Evolutionary conservation across 495 filamentous ascomycete genomes (phyloP).

Genomic region (Penicillium simplicissimum): DNA sequence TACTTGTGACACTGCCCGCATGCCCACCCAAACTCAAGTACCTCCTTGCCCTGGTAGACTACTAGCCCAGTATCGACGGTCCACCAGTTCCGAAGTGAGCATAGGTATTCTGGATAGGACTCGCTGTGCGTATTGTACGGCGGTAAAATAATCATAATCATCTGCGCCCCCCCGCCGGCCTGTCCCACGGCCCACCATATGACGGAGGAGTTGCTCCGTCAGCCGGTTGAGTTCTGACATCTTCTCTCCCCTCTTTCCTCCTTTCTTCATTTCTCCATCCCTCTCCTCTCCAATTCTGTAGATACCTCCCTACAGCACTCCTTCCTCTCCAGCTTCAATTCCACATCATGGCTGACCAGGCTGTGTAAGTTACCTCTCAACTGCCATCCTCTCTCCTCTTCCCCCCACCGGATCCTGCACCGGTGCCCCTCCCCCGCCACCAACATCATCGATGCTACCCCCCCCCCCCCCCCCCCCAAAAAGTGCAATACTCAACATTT

Average conservation of each 20-base stretch:
- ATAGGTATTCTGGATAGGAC: not conserved
- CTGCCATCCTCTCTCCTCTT: slow-evolving; percentile 8
- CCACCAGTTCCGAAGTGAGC: not conserved
- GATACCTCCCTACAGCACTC: slow-evolving; percentile 25
- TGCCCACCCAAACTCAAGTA: not conserved
- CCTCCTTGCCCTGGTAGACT: not conserved
- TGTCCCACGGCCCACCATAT: slow-evolving; percentile 38
- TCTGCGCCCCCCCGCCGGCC: not conserved
- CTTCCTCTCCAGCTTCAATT: slow-evolving; percentile 22
- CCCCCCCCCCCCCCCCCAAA: slow-evolving; percentile 1
- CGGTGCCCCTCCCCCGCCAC: slow-evolving; percentile 18
- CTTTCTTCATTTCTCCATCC: slow-evolving; percentile 16
- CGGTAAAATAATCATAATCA: not conserved
- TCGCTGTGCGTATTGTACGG: not conserved
- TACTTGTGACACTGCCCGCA: not conserved
- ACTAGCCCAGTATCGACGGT: not conserved
- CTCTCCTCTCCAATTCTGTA: slow-evolving; percentile 17
- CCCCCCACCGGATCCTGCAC: slow-evolving; percentile 15
- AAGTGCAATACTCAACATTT: not conserved
- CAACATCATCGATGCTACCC: slow-evolving; percentile 4
- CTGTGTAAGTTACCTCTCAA: slow-evolving; percentile 54
- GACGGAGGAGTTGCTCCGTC: slow-evolving; percentile 51
- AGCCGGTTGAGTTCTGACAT: slow-evolving; percentile 31
- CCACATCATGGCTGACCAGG: slow-evolving; percentile 45
- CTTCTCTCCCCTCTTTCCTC: slow-evolving; percentile 21